Evolutionary conservation across 371 early-diverging fungal species (phyloP), one percentile per base, ranked within the genome.

Genomic region (Parasitella parasitica): DNA sequence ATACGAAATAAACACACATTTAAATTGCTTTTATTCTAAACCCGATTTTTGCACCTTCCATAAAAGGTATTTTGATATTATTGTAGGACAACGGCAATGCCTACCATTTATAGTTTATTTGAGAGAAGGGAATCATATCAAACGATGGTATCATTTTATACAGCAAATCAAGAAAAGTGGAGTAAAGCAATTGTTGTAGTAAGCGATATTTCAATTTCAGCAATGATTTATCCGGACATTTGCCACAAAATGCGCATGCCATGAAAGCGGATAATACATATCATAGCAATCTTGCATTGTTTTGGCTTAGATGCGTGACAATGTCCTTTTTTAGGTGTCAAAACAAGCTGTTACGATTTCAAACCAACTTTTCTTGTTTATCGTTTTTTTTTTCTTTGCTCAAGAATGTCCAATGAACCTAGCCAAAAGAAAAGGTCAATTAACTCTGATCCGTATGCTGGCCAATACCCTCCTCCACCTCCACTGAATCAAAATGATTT

Each of bases 381-480:
- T 9, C 36, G 16, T 32, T 28, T 57, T 15, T 46, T 64, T 54
- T 35, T 34, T 35, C 35, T 52, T 35, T 65, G 22, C 15, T 11
- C 11, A 37, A 37, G 35, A 16, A 34, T 50, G 39, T 58, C 36
- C 30, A 46, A 20, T 32, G 41, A 53, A 7, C 13, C 32, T 22
- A 34, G 24, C 11, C 41, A 26, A 20, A 30, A 54, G 34, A 53
- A 41, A 15, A 32, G 18, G 18, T 52, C 52, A 8, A 34, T 34
- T 32, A 30, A 27, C n/a, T 52, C 61, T 30, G 74, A 73, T 58
- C 71, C 71, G 41, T 73, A 73, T 59, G 71, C 74, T 37, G 74
- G 74, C 9, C 71, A 73, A 49, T 73, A 73, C 49, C 74, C 74
- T 36, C 58, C 67, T 5, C 73, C 73, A 0, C 67, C 57, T 12